Evolutionary conservation across 495 filamentous ascomycete genomes (phyloP), one percentile per base, ranked within the genome.

Genomic region (Neurospora sublineolata): DNA sequence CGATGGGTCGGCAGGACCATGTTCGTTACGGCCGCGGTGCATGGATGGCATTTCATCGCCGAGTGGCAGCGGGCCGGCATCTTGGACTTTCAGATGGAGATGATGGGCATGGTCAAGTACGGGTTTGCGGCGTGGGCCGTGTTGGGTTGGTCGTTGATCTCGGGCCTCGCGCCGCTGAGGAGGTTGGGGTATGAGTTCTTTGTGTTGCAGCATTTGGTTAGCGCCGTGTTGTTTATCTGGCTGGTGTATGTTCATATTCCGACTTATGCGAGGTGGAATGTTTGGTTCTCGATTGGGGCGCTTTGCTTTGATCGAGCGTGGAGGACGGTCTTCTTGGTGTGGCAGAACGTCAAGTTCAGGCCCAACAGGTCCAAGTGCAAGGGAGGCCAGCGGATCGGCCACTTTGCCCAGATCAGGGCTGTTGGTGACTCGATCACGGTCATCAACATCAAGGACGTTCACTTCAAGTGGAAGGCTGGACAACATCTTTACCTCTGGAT

Each of bases 401-500:
- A 88, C 79, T 82, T 86, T 69, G 91, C 91, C 0, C 84, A 87
- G 30, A 82, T 96, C 41, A 84, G 85, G 23, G 85, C 89, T 0
- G 77, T 94, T 1, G 83, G 87, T 8, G 84, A 87, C 30, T 85
- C 87, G 27, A 85, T 89, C 68, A 93, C 91, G 4, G 86, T 88
- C 7, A 80, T 97, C 36, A 90, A 88, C 3, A 89, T 96, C 75
- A 82, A 85, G 52, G 87, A 91, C 68, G 87, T 91, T 0, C 85
- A 89, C 30, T 87, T 94, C 72, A 81, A 78, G 20, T 97, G 93
- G 93, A 83, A 83, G 18, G 83, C 92, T 0, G 93, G 93, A 12
- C 92, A 95, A 75, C 91, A 95, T 73, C 83, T 93, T 4, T 93
- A 93, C 72, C 83, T 97, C 7, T 90, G 89, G 74, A 83, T 90